A percentile compares a stretch with the other conserved stretches of the same genome.
phyloP scores from a whole-genome alignment of 768 basidiomycete species.

The Tubosaeta sp. region DNA sequence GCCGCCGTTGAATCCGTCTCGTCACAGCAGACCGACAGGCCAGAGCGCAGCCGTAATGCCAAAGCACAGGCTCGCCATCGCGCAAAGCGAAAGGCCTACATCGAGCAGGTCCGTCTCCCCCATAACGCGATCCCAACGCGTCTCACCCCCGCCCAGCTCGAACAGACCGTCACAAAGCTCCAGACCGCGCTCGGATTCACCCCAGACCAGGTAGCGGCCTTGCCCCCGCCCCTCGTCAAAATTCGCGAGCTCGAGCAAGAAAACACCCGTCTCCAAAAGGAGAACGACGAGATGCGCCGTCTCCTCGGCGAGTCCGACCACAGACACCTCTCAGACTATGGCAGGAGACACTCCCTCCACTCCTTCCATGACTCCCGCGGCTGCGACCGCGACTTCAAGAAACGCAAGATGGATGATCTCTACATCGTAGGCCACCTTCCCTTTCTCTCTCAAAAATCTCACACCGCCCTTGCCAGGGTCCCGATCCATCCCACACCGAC shows the following conservation, averaged over 20 bases:
- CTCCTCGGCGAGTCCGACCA: slow-evolving; percentile 49
- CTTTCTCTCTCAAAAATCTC: neutral
- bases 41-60: slow-evolving; percentile 83
- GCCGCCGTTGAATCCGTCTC: slow-evolving; percentile 43
- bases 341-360: slow-evolving; percentile 43
- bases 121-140: slow-evolving; percentile 4
- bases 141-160: slow-evolving; percentile 47
- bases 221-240: slow-evolving; percentile 69
- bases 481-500: slow-evolving; percentile 41
- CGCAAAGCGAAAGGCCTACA: slow-evolving; percentile 90
- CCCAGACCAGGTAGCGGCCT: slow-evolving; percentile 68
- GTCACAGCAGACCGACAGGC: slow-evolving; percentile 51
- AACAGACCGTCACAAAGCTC: slow-evolving; percentile 81
- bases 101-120: slow-evolving; percentile 61
- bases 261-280: slow-evolving; percentile 62
- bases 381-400: slow-evolving; percentile 58
- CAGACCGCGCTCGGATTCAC: slow-evolving; percentile 70
- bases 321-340: slow-evolving; percentile 38
- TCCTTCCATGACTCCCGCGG: slow-evolving; percentile 46
- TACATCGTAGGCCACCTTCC: slow-evolving; percentile 42
- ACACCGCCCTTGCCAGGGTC: slow-evolving; percentile 31
- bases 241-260: slow-evolving; percentile 84
- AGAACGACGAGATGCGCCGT: slow-evolving; percentile 72
- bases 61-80: slow-evolving; percentile 88
- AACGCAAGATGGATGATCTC: slow-evolving; percentile 57